phyloP scores from a whole-genome alignment of 768 basidiomycete species.

The Clathrus columnatus region DNA sequence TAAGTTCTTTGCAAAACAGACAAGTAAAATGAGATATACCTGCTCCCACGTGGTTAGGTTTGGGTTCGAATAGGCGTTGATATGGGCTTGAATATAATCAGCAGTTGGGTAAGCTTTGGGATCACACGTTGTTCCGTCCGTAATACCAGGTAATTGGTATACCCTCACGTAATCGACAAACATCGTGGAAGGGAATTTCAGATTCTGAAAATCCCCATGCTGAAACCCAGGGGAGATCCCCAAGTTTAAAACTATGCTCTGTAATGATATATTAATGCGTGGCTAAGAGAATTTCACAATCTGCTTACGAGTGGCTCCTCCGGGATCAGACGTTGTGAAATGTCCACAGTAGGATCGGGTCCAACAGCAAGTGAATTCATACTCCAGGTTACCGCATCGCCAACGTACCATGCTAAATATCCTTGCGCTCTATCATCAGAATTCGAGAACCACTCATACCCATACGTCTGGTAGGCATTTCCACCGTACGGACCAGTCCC shows the following conservation, averaged over 20 bases:
- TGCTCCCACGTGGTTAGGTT: constrained; percentile 82
- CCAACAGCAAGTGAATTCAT: constrained; percentile 58
- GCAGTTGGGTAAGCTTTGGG: constrained; percentile 71
- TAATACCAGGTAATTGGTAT: constrained; percentile 69
- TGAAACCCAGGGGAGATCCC: constrained; percentile 78
- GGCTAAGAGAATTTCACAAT: not conserved
- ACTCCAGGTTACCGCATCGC: constrained; percentile 63
- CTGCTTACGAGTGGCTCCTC: constrained; percentile 83
- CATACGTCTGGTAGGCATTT: constrained; percentile 50
- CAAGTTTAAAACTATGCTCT: constrained; percentile 82
- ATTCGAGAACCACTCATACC: constrained; percentile 75
- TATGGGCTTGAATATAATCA: constrained; percentile 59
- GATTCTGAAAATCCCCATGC: constrained; percentile 54
- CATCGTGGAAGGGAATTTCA: constrained; percentile 75
- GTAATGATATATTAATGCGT: constrained; percentile 4
- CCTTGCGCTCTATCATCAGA: constrained; percentile 56
- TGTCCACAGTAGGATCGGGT: constrained; percentile 45
- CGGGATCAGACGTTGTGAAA: constrained; percentile 61
- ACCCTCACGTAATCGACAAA: constrained; percentile 85
- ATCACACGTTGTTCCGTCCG: constrained; percentile 64
- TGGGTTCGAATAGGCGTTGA: constrained; percentile 63
- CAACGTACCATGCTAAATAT: constrained; percentile 77
- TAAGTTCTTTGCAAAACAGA: not conserved
- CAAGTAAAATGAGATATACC: not conserved
- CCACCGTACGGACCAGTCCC: constrained; percentile 49